Percentiles rank a stretch among this genome's conserved stretches.
Conservation (phyloP, 208 protist species). For the Leishmania braziliensis region DNA sequence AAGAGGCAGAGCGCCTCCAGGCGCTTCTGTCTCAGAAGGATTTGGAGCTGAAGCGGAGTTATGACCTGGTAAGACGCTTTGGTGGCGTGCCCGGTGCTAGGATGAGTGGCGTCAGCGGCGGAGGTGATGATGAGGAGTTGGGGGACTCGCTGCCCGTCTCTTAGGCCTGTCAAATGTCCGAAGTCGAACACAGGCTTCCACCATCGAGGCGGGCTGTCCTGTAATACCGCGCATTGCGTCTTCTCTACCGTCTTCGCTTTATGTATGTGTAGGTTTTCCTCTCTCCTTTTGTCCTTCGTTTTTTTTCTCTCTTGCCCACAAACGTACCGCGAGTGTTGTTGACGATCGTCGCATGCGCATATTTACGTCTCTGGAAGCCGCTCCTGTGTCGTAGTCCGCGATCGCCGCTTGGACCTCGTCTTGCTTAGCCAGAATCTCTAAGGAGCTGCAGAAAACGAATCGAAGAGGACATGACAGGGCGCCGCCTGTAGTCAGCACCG, state of each 20-base stretch:
- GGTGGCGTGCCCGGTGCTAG: background rate
- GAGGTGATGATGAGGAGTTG: background rate
- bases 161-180: background rate
- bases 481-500: background rate
- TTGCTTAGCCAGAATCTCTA: background rate
- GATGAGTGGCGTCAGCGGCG: background rate
- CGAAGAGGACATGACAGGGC: background rate
- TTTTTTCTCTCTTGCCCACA: background rate
- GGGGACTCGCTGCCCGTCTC: too few relatives aligned
- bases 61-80: slow-evolving; percentile 20
- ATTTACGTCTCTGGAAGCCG: background rate
- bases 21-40: slow-evolving; percentile 47
- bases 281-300: background rate
- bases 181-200: background rate
- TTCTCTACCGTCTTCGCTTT: background rate
- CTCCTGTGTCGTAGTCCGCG: background rate
- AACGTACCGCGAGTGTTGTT: background rate
- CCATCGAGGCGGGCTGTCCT: background rate
- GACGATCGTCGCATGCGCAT: background rate
- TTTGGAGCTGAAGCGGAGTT: slow-evolving; percentile 60
- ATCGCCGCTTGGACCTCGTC: background rate
- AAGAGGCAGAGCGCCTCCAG: slow-evolving; percentile 52
- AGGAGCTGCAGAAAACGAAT: background rate
- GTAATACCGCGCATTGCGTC: background rate
- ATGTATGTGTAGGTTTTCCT: background rate